Evolutionary conservation across 139 green algal genomes (phyloP), one percentile per base, ranked within the genome.

Genomic region (Microglena sp.): DNA sequence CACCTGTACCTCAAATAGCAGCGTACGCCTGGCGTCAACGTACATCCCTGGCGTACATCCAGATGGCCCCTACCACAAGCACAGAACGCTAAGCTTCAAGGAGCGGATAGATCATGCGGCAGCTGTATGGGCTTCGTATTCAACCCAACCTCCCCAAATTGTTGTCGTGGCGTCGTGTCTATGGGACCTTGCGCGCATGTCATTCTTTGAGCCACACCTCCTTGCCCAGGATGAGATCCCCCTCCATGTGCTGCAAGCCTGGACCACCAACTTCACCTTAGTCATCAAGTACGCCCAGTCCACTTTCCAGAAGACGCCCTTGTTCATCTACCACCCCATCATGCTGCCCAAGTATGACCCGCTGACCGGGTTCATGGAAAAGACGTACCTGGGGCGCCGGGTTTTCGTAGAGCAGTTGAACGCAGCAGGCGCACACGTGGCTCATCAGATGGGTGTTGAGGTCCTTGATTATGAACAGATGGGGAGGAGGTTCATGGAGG

Each of bases 181-280:
- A 27, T 70, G 64, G 64, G 64, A 70, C 64, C 30, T 70, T 5
- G 64, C 64, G n/a, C 64, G 64, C 54, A 55, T 70, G 53, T 35
- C 18, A n/a, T 33, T 33, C 3, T 56, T 43, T 22, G 64, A 70
- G 33, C 62, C 45, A 4, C 7, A 60, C 5, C 24, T 40, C 33
- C 4, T 70, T 7, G 15, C 50, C 4, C n/a, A 5, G 7, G 24
- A 8, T 4, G 53, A 70, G 46, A 33, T 70, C 4, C 6, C 46
- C 5, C 33, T 26, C 22, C 5, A 5, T 3, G n/a, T 56, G 4
- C 33, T 64, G 4, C n/a, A 18, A n/a, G 24, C 29, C 27, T 70
- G 64, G 64, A 35, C 29, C n/a, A 21, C 35, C 4, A 70, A 70
- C 53, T 70, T 59, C 64, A 64, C 53, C 4, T n/a, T 11, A 5